Conservation (phyloP, 805 yeast genomes). For the Priceomyces haplophilus region DNA sequence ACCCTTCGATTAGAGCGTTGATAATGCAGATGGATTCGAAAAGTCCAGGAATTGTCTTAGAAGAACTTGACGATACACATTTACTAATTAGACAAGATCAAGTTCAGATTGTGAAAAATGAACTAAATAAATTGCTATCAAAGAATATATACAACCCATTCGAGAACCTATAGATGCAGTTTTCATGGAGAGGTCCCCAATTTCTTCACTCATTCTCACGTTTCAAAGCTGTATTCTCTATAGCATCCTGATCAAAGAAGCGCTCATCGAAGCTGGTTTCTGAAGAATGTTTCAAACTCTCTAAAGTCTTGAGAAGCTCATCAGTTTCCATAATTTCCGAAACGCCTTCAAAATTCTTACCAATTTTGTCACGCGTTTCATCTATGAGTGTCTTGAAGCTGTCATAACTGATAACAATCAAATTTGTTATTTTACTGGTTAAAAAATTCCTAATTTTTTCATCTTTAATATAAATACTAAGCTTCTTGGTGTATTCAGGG, state of each 20-base stretch:
- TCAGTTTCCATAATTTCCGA: constrained; percentile 62
- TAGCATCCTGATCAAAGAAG: constrained; percentile 26
- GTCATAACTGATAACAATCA: constrained; percentile 56
- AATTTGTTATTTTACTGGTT: constrained; percentile 39
- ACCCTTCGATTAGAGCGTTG: constrained; percentile 88
- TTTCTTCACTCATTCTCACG: neutral
- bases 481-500: constrained; percentile 53
- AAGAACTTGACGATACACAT: constrained; percentile 91
- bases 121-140: constrained; percentile 70
- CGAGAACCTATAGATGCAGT: constrained; percentile 77
- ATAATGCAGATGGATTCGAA: constrained; percentile 79
- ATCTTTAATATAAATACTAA: constrained; percentile 57
- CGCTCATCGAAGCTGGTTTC: constrained; percentile 16
- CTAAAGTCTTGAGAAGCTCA: constrained; percentile 50
- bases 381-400: constrained; percentile 41
- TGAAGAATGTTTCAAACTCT: constrained; percentile 27
- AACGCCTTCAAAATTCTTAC: constrained; percentile 15
- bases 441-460: constrained; percentile 34
- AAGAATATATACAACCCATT: constrained; percentile 83
- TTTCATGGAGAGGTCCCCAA: neutral
- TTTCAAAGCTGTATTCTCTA: constrained; percentile 13
- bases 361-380: constrained; percentile 20
- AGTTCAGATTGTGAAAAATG: constrained; percentile 72
- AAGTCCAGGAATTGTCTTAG: constrained; percentile 61
- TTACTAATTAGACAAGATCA: constrained; percentile 74